Percentiles rank a stretch among this genome's conserved stretches.
Conservation (phyloP, 148 eudicot species). For the Pouteria glomerata region DNA sequence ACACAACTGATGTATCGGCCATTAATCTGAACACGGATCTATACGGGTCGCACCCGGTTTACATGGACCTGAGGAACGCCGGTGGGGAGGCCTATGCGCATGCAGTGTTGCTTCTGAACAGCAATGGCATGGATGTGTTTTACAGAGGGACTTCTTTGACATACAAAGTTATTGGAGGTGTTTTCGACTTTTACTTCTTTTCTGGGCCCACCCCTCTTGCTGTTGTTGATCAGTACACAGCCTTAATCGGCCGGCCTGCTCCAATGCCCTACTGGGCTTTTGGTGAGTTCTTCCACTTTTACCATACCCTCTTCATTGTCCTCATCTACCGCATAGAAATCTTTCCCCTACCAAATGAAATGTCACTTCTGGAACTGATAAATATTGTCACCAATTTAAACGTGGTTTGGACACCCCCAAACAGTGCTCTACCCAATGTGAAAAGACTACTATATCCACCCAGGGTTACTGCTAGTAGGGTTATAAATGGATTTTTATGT, state of each 20-base stretch:
- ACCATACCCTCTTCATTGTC: neutral
- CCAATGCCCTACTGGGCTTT: conserved; percentile 99
- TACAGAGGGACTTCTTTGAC: conserved; percentile 76
- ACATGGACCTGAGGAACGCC: conserved; percentile 83
- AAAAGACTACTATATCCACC: neutral
- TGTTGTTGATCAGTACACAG: conserved; percentile 86
- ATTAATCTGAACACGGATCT: conserved; percentile 75
- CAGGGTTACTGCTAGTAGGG: neutral
- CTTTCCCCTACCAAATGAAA: no score
- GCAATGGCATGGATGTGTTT: conserved; percentile 93
- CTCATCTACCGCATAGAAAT: neutral
- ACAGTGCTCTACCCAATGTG: neutral
- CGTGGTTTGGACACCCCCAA: neutral
- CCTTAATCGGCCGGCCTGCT: conserved; percentile 87
- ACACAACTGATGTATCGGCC: conserved; percentile 68
- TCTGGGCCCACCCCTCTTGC: conserved; percentile 71
- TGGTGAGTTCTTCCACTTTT: conserved; percentile 36
- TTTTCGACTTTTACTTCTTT: conserved; percentile 90
- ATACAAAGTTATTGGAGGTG: conserved; percentile 94
- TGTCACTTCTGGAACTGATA: no score
- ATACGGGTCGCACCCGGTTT: conserved; percentile 94
- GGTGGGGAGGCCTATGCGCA: conserved; percentile 58
- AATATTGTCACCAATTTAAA: neutral
- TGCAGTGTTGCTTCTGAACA: conserved; percentile 74
- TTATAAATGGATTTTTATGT: no score